These are phyloP conservation scores for Pyrenophora tritici-repentis DNA, from an alignment of 2,329 filamentous ascomycete genomes.

Conservation along the genomic window DNA sequence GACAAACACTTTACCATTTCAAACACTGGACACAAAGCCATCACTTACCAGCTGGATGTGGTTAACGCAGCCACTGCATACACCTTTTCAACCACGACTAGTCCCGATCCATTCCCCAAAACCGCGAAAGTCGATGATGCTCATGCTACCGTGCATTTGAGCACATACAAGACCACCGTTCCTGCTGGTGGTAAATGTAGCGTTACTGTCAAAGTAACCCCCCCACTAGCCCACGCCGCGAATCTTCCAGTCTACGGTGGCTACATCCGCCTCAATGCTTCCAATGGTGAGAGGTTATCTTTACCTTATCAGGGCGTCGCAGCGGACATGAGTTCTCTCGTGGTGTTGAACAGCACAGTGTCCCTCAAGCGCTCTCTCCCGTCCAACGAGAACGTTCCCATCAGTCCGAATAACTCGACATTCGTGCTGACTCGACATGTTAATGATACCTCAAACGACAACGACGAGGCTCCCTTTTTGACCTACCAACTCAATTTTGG, in stretches of 20 bases:
- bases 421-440: neutral
- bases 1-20: constrained; percentile 22
- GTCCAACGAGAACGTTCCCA: neutral
- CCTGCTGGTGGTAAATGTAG: neutral
- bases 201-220: neutral
- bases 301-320: neutral
- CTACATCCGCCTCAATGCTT: constrained; percentile 1
- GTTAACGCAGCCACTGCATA: constrained; percentile 21
- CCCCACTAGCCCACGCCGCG: neutral
- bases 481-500: neutral
- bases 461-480: neutral
- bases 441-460: neutral
- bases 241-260: neutral
- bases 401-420: neutral
- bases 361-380: neutral
- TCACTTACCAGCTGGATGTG: constrained; percentile 15
- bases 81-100: neutral
- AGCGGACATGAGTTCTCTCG: neutral
- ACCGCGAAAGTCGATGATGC: neutral
- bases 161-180: neutral
- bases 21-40: constrained; percentile 16
- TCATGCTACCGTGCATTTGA: neutral
- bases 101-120: neutral
- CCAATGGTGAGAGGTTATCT: neutral
- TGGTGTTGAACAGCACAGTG: neutral